Conservation (phyloP, 441 rosid species). For the Brassica hybrid region DNA sequence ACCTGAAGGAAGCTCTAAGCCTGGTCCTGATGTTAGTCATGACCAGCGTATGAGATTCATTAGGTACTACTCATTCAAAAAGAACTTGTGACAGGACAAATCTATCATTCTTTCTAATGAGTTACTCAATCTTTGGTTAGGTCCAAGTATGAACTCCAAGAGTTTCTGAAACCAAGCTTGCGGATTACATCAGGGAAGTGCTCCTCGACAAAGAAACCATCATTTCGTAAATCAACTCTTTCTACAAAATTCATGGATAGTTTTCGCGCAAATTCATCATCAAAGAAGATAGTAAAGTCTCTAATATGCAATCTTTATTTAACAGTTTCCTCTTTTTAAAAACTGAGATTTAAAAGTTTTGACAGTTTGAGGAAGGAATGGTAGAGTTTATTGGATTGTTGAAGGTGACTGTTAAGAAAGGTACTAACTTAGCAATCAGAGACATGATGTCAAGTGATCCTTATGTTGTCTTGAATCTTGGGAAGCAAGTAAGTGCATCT, state of each 20-base stretch:
- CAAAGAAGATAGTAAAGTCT: slow-evolving; percentile 30
- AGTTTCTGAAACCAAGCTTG: slow-evolving; percentile 54
- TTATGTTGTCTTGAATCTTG: slow-evolving; percentile 77
- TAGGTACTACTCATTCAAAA: slow-evolving; percentile 49
- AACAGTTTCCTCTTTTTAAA: background rate
- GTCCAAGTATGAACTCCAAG: slow-evolving; percentile 74
- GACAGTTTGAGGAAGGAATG: slow-evolving; percentile 79
- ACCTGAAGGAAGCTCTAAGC: slow-evolving; percentile 79
- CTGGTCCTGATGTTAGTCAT: slow-evolving; percentile 74
- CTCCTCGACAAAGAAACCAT: slow-evolving; percentile 34
- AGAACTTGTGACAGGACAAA: background rate
- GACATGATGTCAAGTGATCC: slow-evolving; percentile 92
- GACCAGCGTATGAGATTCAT: slow-evolving; percentile 78
- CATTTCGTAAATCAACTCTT: slow-evolving; percentile 42
- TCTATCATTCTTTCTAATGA: background rate
- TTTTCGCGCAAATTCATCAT: slow-evolving; percentile 38
- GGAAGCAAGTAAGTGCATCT: slow-evolving; percentile 75
- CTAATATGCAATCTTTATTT: background rate
- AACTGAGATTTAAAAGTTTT: background rate
- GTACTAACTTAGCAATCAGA: slow-evolving; percentile 87
- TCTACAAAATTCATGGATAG: slow-evolving; percentile 36
- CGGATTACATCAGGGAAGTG: slow-evolving; percentile 23
- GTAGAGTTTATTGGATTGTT: slow-evolving; percentile 93
- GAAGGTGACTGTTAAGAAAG: slow-evolving; percentile 87
- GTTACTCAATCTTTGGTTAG: slow-evolving; percentile 43